Base-by-base conservation (phyloP, 768 basidiomycete species). In the Suillus tomentosus region DNA sequence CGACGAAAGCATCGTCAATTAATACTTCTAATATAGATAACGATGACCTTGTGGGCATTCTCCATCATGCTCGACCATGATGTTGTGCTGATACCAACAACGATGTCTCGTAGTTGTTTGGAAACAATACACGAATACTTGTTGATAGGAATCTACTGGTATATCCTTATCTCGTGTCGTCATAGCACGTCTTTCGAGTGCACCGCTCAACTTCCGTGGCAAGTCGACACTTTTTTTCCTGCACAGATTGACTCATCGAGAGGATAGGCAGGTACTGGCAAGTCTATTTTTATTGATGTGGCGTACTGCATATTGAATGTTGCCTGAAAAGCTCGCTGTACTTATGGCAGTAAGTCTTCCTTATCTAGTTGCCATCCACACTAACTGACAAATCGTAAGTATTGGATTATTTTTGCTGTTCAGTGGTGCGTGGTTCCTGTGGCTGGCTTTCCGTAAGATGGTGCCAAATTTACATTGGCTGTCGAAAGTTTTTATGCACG, bases 401-500 rank as follows among this genome's bases (percentile, higher is more conserved):
- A 62, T 39, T 61, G 50, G 7, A 37, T 69, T 53, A 64, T 65
- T 1, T 73, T 73, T 34, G 39, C 65, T 8, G 72, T 73, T 14
- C 68, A 73, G 51, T 43, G 67, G 72, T 73, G 59, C 15, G 55
- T 39, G 36, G 10, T 36, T 55, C 36, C 19, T 15, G 17, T 53
- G 7, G 45, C 5, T 19, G 19, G n/a, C 10, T 40, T 39, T 2
- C 9, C 42, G 7, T 15, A 14, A 11, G n/a, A 22, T 40, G 47
- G 37, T 14, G 36, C 2, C 2, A 15, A 51, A 31, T n/a, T 40
- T 63, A 5, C 31, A 19, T 53, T 17, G 5, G 9, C 31, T 53
- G 31, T 34, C 51, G 7, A 43, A 47, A 73, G 70, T 51, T 72
- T 72, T 40, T 73, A 73, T 22, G 63, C 62, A 34, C 66, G 68